Evolutionary conservation across 352 stramenopile species (phyloP).

Genomic region (Pythium coloratum): DNA sequence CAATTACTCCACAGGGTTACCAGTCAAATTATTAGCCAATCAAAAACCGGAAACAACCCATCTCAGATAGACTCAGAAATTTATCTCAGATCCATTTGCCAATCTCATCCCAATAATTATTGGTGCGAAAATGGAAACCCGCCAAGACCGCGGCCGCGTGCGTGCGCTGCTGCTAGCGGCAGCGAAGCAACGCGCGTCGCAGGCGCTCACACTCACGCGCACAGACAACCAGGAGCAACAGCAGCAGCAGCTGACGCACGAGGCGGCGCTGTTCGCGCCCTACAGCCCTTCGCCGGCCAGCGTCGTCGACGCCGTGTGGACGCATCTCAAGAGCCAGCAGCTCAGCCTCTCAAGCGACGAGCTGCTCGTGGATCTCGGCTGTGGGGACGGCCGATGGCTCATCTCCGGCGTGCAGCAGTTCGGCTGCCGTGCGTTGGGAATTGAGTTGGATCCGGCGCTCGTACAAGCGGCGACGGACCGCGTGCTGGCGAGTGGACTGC

Average conservation of each 20-base stretch:
- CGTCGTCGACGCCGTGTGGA: conserved; percentile 70
- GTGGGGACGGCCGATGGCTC: conserved; percentile 78
- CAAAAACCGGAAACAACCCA: background rate
- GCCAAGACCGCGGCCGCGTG: conserved; percentile 29
- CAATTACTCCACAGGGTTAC: conserved; percentile 16
- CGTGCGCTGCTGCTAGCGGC: conserved; percentile 66
- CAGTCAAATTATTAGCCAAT: conserved; percentile 35
- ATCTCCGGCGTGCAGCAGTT: conserved; percentile 63
- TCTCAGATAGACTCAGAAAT: conserved; percentile 2
- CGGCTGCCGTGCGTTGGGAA: conserved; percentile 57
- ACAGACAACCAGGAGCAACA: background rate
- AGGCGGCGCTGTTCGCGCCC: conserved; percentile 56
- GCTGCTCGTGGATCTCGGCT: conserved; percentile 80
- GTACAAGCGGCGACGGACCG: conserved; percentile 37
- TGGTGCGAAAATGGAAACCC: background rate
- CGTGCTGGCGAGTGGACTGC: conserved; percentile 29
- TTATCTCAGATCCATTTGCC: conserved; percentile 16
- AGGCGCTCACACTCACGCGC: conserved; percentile 43
- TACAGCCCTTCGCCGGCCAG: conserved; percentile 67
- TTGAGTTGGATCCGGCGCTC: conserved; percentile 67
- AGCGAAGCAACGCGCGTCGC: conserved; percentile 44
- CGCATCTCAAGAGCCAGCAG: conserved; percentile 30
- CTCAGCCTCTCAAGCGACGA: conserved; percentile 36
- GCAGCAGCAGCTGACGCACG: background rate
- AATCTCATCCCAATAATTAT: conserved; percentile 3